phyloP scores from a whole-genome alignment of 192 early-diverging fungal genomes.

The Irineochytrium annulatum region DNA sequence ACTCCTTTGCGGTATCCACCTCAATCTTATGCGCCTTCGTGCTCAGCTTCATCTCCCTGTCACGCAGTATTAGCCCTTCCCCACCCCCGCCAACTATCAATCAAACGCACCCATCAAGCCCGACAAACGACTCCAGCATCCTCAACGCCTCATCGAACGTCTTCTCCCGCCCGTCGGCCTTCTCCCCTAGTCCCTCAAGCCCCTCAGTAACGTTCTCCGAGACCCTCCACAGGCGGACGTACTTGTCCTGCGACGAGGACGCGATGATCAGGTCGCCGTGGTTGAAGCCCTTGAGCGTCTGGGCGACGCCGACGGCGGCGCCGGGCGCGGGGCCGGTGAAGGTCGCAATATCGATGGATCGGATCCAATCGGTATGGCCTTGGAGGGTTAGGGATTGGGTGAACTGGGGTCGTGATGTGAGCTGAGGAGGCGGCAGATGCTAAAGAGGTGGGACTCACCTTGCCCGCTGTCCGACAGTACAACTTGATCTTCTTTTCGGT shows the following conservation, averaged over 20 bases:
- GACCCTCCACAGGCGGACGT: constrained; percentile 88
- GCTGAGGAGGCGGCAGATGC: background rate
- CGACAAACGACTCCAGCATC: constrained; percentile 36
- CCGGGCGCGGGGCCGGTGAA: constrained; percentile 39
- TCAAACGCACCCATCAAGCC: constrained; percentile 24
- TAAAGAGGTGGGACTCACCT: constrained; percentile 13
- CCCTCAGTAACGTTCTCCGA: constrained; percentile 16
- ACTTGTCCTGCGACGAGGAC: constrained; percentile 85
- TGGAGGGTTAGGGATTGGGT: constrained; percentile 56
- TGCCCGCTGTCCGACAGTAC: constrained; percentile 48
- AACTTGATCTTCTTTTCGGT: constrained; percentile 75
- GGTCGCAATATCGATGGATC: constrained; percentile 68
- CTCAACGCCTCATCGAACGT: constrained; percentile 21
- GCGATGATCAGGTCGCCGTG: constrained; percentile 82
- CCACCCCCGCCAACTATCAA: background rate
- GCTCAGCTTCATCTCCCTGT: constrained; percentile 60
- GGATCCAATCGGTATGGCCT: constrained; percentile 94
- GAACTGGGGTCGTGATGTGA: constrained; percentile 44
- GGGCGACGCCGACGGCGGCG: constrained; percentile 8
- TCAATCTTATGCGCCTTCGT: constrained; percentile 80
- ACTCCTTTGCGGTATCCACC: constrained; percentile 28
- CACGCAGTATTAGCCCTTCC: background rate
- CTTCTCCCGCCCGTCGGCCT: background rate
- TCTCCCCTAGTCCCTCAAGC: background rate
- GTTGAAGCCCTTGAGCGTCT: constrained; percentile 47